Evolutionary conservation across 2,329 filamentous ascomycete species (phyloP), one percentile per base, ranked within the genome.

Genomic region (Setomelanomma holmii): DNA sequence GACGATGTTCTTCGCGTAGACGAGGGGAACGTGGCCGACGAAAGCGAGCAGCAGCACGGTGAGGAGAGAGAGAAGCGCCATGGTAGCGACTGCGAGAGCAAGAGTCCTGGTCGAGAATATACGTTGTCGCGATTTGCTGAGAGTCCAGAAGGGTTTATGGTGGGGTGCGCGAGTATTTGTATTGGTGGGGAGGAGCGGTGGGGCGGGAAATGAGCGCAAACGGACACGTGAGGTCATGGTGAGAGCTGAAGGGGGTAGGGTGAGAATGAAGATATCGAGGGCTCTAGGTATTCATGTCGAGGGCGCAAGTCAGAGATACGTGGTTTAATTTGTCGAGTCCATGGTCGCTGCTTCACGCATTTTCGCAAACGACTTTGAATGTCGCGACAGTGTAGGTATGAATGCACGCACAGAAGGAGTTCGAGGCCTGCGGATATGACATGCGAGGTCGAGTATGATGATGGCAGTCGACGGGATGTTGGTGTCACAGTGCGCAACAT

Each of bases 1-100:
- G 7, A 50, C 34, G 35, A 61, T 38, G 11, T 23, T 17, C 12
- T 41, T 34, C 17, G 30, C 30, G 21, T 44, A 27, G 27, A n/a
- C 12, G 41, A 44, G 17, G 41, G 35, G 22, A 17, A 27, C 41
- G 16, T 44, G 41, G 27, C 24, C 12, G 41, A 44, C 12, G 41
- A 44, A 35, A 17, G 41, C 41, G 16, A 44, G 41, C 24, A 34
- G 16, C 6, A 30, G 6, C 10, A 35, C 27, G 27, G 20, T 10
- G 27, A 35, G 11, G 19, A 44, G 2, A 5, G 16, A 4, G 27
- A 44, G 24, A 3, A 21, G 11, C 14, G 16, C 30, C 27, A 44
- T 34, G 17, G 21, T n/a, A 11, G 35, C 11, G 27, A 44, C 22
- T 12, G 17, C 11, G 8, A 16, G 12, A 5, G 22, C 5, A 6